Base-by-base conservation (phyloP, 2,329 filamentous ascomycete genomes). In the Bipolaris victoriae region DNA sequence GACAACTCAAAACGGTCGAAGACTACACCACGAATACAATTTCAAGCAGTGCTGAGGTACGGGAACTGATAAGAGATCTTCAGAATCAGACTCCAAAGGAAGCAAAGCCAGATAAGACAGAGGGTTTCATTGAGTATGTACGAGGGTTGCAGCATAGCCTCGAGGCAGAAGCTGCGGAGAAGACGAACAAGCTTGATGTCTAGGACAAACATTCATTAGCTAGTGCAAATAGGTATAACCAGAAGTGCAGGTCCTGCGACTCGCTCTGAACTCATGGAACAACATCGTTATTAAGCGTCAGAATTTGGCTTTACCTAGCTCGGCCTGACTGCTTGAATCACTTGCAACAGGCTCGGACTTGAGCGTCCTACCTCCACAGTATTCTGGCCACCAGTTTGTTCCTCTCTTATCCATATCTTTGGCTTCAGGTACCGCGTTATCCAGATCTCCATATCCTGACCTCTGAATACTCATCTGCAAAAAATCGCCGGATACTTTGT, bases 401-500 rank as follows among this genome's bases (percentile, higher is more conserved):
- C 5, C 40, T 44, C 22, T 44, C 15, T 29, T 7, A 44, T 29
- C 2, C 9, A 44, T 29, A 44, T 29, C 15, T 26, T 29, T 44
- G 22, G 22, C 22, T 44, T 44, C 22, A 1, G 22, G 6, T 16
- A 16, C 13, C 22, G 6, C 24, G 22, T 44, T 5, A 44, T 16
- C 40, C 22, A 16, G 40, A 26, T 44, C 6, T 44, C 40, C 11
- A 44, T 44, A 16, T 44, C 22, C 22, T 4, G 40, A 29, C 13
- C 40, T 44, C 2, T 44, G 40, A 4, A 44, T 29, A 29, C 40
- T 44, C 40, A 44, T 44, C 40, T 44, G 40, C 22, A 44, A 44
- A 44, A 44, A 44, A 44, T 44, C 40, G 6, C 40, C 40, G 3
- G 40, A 44, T 44, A 44, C 40, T 22, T 44, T 44, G 15, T 44